These are phyloP conservation scores for Aspergillus panamensis DNA, from an alignment of 495 filamentous ascomycete species.

Conservation along the genomic window DNA sequence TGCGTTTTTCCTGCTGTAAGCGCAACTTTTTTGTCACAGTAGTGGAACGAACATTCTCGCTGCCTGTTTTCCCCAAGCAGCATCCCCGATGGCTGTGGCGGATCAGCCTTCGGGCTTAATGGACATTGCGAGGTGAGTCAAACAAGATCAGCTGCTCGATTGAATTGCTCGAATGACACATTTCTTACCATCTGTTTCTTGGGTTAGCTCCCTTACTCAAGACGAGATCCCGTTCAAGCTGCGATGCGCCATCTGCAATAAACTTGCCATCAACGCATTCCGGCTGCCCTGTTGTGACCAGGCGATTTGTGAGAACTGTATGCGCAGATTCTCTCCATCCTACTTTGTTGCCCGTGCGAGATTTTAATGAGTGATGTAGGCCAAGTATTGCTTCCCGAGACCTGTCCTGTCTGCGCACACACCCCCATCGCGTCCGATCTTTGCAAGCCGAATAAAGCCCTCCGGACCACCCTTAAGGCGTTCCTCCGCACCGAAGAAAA, in stretches of 20 bases:
- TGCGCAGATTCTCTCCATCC: conserved; percentile 27
- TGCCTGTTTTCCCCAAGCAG: background rate
- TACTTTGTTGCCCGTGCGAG: background rate
- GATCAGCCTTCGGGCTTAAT: conserved; percentile 44
- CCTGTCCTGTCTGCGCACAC: conserved; percentile 92
- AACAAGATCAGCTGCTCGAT: background rate
- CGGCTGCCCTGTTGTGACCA: conserved; percentile 93
- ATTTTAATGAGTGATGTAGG: conserved; percentile 44
- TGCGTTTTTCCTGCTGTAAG: conserved; percentile 7
- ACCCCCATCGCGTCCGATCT: conserved; percentile 77
- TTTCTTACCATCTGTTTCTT: background rate
- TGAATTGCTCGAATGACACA: conserved; percentile 2
- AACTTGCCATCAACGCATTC: conserved; percentile 86
- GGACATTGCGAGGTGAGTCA: conserved; percentile 44
- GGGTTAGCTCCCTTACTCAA: conserved; percentile 64
- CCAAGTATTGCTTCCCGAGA: conserved; percentile 69
- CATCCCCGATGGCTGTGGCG: conserved; percentile 35
- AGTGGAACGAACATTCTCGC: background rate
- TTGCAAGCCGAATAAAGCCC: conserved; percentile 82
- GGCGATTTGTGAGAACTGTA: conserved; percentile 87
- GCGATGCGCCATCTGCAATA: conserved; percentile 88
- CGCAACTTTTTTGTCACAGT: background rate
- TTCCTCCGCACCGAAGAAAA: conserved; percentile 86
- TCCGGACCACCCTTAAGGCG: conserved; percentile 83
- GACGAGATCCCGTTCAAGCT: conserved; percentile 93